A percentile compares a stretch with the other conserved stretches of the same genome.
Conservation (phyloP, 768 basidiomycete species). For the Lactifluus subvellereus region DNA sequence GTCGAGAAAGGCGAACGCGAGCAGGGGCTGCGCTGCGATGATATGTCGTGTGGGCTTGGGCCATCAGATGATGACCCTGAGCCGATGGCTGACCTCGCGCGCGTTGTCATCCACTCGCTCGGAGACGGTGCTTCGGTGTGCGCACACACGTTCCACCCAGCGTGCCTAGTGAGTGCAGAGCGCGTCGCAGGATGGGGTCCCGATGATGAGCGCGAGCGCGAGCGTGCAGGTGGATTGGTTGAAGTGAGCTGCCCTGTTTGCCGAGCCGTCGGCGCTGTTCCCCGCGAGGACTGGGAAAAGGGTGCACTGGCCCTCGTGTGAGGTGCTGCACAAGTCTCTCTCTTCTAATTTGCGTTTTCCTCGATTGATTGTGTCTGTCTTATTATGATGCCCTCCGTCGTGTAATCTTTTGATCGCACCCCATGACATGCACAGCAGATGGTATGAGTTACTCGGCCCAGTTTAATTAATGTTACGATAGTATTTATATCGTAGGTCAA, state of each 20-base stretch:
- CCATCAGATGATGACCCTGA: slow-evolving; percentile 68
- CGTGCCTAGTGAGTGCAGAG: slow-evolving; percentile 65
- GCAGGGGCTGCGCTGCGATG: slow-evolving; percentile 64
- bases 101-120: slow-evolving; percentile 36
- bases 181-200: slow-evolving; percentile 59
- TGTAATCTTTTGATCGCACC: background rate
- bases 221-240: slow-evolving; percentile 34
- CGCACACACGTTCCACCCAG: slow-evolving; percentile 61
- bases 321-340: background rate
- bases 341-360: background rate
- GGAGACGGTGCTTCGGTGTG: slow-evolving; percentile 39
- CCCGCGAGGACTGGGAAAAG: slow-evolving; percentile 55
- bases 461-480: background rate
- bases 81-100: slow-evolving; percentile 32
- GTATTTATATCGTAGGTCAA: background rate
- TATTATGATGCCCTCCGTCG: background rate
- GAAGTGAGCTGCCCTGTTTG: slow-evolving; percentile 76
- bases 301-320: slow-evolving; percentile 33
- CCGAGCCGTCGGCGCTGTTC: slow-evolving; percentile 53
- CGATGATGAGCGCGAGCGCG: slow-evolving; percentile 32
- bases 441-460: background rate
- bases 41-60: slow-evolving; percentile 67
- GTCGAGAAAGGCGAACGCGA: slow-evolving; percentile 70
- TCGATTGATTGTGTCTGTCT: background rate
- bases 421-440: background rate